phyloP scores from a whole-genome alignment of 176 grass and related monocot genomes.

The Triticum aestivum region DNA sequence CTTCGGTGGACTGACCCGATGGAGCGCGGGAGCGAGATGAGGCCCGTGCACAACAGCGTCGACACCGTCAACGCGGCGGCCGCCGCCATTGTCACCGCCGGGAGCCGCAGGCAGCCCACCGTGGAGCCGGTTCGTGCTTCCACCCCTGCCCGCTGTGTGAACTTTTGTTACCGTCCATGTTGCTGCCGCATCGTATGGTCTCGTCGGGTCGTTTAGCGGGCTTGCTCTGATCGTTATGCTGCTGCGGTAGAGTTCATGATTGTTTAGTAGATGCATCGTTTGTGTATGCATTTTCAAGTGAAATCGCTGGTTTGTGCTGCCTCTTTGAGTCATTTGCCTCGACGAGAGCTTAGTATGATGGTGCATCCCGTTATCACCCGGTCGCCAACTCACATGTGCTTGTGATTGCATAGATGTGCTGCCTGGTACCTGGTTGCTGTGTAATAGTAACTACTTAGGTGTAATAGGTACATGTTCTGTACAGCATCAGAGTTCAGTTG shows the following conservation, averaged over 20 bases:
- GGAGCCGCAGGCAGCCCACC: constrained; percentile 61
- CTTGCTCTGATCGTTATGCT: background rate
- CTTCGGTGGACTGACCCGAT: background rate
- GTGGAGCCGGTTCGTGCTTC: constrained; percentile 55
- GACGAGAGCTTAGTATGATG: background rate
- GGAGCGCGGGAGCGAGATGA: constrained; percentile 56
- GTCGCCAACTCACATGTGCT: background rate
- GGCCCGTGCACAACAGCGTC: constrained; percentile 61
- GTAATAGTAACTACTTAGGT: background rate
- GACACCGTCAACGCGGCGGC: constrained; percentile 91
- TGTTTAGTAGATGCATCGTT: background rate
- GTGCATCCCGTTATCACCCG: background rate
- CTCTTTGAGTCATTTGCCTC: background rate
- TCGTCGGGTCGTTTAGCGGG: background rate
- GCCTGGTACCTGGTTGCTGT: background rate
- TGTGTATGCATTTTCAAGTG: background rate
- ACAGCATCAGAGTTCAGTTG: background rate
- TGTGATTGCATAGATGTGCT: background rate
- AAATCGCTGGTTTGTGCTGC: background rate
- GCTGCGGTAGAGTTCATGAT: background rate
- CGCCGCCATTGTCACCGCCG: constrained; percentile 61
- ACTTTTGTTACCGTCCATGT: background rate
- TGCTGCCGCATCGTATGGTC: background rate
- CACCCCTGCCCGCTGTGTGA: background rate
- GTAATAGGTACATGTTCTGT: background rate